Evolutionary conservation across 2,329 filamentous ascomycete species (phyloP).

Genomic region (Biscogniauxia mediterranea): DNA sequence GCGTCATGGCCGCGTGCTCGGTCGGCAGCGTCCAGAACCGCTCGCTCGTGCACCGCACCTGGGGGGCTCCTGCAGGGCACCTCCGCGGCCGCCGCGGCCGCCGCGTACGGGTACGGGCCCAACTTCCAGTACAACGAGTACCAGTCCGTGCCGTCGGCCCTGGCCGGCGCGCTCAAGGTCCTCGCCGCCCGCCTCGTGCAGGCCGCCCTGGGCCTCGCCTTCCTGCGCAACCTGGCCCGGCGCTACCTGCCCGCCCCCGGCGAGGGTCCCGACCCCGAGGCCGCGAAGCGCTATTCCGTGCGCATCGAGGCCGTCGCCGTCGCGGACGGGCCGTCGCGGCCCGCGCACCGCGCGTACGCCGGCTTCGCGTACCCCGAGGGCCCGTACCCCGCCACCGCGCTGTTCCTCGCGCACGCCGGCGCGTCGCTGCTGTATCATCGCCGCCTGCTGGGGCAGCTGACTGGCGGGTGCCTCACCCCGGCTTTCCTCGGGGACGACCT

Average conservation of each 20-base stretch:
- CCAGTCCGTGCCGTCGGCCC: slow-evolving; percentile 11
- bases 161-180: slow-evolving; percentile 7
- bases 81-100: slow-evolving; percentile 1
- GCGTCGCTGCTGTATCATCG: slow-evolving; percentile 20
- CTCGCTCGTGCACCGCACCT: slow-evolving; percentile 21
- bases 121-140: slow-evolving; percentile 23
- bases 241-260: slow-evolving; percentile 14
- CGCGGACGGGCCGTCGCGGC: slow-evolving; percentile 12
- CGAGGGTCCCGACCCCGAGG: slow-evolving; percentile 20
- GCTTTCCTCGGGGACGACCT: slow-evolving; percentile 19
- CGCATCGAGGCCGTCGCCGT: slow-evolving; percentile 21
- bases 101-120: slow-evolving; percentile 16
- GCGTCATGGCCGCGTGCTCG: slow-evolving; percentile 12
- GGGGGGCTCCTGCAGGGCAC: slow-evolving; percentile 20
- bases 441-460: slow-evolving; percentile 9
- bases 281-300: slow-evolving; percentile 3
- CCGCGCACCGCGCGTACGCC: slow-evolving; percentile 8
- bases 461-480: slow-evolving; percentile 21
- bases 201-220: slow-evolving; percentile 2
- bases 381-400: slow-evolving; percentile 17
- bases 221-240: slow-evolving; percentile 4
- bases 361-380: slow-evolving; percentile 18
- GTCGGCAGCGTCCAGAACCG: slow-evolving; percentile 13
- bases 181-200: slow-evolving; percentile 4
- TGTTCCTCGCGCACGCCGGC: slow-evolving; percentile 20